Percentiles rank a stretch among this genome's conserved stretches.
Conservation (phyloP, 805 yeast species). For the Lipomyces sp. region DNA sequence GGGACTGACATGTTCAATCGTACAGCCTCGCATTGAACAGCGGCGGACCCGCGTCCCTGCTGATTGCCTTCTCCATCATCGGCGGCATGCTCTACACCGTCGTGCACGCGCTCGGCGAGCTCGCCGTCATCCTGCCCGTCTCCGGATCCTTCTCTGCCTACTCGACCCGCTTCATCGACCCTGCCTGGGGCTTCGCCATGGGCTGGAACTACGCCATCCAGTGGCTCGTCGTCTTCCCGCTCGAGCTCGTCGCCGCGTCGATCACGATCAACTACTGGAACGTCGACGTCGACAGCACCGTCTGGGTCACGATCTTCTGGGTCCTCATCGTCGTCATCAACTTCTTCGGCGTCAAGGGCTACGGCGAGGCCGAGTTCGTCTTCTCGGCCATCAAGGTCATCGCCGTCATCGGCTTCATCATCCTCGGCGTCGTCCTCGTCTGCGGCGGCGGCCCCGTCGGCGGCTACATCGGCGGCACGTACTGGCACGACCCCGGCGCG, state of each 20-base stretch:
- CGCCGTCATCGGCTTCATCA: conserved; percentile 58
- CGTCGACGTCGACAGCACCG: conserved; percentile 49
- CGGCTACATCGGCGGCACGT: conserved; percentile 54
- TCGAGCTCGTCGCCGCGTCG: conserved; percentile 64
- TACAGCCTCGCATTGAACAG: conserved; percentile 40
- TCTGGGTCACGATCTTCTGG: conserved; percentile 57
- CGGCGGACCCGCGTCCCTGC: conserved; percentile 54
- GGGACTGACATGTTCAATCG: too few relatives aligned
- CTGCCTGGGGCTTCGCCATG: conserved; percentile 66
- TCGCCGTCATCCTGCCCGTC: conserved; percentile 64
- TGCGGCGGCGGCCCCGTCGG: conserved; percentile 61
- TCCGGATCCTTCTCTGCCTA: conserved; percentile 61
- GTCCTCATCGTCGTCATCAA: conserved; percentile 49
- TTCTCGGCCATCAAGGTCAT: conserved; percentile 56
- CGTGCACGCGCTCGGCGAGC: conserved; percentile 54
- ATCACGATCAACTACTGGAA: conserved; percentile 55
- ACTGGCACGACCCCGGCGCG: conserved; percentile 59
- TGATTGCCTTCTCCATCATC: conserved; percentile 49
- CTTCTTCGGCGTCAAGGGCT: conserved; percentile 55
- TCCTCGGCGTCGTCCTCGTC: conserved; percentile 54
- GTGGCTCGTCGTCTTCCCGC: conserved; percentile 61
- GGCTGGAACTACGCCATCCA: conserved; percentile 70
- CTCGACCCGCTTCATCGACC: conserved; percentile 61
- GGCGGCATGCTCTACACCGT: conserved; percentile 53
- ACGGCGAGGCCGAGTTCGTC: conserved; percentile 67